phyloP scores from a whole-genome alignment of 768 basidiomycete genomes.

The Trametes cubensis region DNA sequence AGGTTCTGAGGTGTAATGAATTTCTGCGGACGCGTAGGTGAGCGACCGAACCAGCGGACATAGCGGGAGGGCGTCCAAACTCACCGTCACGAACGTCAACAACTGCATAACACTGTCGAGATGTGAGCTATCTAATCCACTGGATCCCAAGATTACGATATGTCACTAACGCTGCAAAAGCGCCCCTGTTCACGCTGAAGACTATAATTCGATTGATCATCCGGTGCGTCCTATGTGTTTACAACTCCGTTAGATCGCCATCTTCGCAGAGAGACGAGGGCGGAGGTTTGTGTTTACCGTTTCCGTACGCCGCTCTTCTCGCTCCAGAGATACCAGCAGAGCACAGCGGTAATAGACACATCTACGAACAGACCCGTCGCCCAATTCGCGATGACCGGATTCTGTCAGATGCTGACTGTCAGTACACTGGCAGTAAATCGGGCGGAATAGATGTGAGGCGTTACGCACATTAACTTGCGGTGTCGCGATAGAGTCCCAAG shows the following conservation, averaged over 20 bases:
- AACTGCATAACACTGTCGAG: background rate
- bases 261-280: no score
- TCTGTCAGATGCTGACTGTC: background rate
- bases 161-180: slow-evolving; percentile 9
- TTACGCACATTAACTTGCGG: background rate
- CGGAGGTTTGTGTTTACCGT: background rate
- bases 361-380: slow-evolving; percentile 3
- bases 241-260: no score
- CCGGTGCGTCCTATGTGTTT: background rate
- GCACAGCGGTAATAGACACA: slow-evolving; percentile 2
- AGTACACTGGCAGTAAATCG: no score
- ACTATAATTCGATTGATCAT: slow-evolving; percentile 13
- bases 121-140: no score
- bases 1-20: slow-evolving; percentile 1
- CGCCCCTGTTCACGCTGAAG: slow-evolving; percentile 15
- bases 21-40: background rate
- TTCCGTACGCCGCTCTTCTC: slow-evolving; percentile 7
- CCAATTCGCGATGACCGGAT: slow-evolving; percentile 9
- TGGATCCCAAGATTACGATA: no score
- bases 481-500: background rate
- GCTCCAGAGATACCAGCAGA: slow-evolving; percentile 16
- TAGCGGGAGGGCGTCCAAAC: no score
- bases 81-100: slow-evolving; percentile 5
- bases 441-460: no score
- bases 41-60: background rate